These are phyloP conservation scores for Chalciporus sphaerocephalus DNA, from an alignment of 768 basidiomycete species.

Conservation along the genomic window DNA sequence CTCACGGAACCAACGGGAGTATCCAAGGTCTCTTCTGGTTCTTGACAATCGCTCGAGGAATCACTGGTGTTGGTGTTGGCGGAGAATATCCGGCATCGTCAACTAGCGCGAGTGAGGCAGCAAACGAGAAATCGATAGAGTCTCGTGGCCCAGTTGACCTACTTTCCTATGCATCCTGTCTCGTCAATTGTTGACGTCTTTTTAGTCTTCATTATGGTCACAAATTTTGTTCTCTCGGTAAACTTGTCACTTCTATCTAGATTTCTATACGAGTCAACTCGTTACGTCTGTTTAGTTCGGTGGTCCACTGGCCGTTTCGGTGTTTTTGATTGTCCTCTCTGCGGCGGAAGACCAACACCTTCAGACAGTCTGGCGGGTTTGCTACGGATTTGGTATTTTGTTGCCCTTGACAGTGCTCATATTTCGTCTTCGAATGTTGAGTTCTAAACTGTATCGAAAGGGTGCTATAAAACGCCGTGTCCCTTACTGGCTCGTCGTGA, in stretches of 20 bases:
- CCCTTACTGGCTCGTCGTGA: background rate
- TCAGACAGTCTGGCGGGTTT: conserved; percentile 62
- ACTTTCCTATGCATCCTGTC: conserved; percentile 5
- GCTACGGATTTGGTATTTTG: conserved; percentile 59
- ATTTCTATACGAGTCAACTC: background rate
- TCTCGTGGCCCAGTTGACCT: conserved; percentile 53
- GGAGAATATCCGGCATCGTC: conserved; percentile 77
- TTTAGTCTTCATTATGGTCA: conserved; percentile 70
- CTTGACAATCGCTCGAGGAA: conserved; percentile 64
- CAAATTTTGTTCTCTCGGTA: conserved; percentile 65
- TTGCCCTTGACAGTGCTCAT: conserved; percentile 65
- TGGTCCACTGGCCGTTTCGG: conserved; percentile 59
- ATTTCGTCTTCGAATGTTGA: conserved; percentile 72
- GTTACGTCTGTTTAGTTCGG: conserved; percentile 43
- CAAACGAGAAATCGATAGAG: conserved; percentile 62
- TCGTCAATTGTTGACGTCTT: conserved; percentile 1
- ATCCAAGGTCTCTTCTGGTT: conserved; percentile 67
- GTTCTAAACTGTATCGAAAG: conserved; percentile 56
- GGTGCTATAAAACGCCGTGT: conserved; percentile 59
- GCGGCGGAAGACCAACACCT: conserved; percentile 61
- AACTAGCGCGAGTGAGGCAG: conserved; percentile 64
- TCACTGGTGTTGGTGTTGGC: conserved; percentile 69
- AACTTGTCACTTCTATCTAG: conserved; percentile 12
- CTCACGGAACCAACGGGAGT: conserved; percentile 56
- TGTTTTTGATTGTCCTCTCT: conserved; percentile 66